Conservation (phyloP, 352 stramenopile genomes). For the Phytophthora constricta region DNA sequence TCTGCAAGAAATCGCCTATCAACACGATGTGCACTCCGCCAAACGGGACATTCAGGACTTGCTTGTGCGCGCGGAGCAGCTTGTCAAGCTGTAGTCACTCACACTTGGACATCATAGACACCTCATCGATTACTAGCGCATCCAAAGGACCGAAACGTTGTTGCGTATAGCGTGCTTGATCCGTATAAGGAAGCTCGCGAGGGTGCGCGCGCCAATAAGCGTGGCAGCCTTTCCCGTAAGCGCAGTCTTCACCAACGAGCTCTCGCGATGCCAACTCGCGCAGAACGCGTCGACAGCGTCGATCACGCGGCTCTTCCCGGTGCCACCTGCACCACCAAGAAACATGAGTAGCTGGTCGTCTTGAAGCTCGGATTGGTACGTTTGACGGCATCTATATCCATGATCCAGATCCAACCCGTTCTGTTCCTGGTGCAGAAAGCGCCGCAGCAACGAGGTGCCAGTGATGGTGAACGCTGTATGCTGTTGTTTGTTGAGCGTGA, state of each 20-base stretch:
- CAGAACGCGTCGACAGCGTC: conserved; percentile 11
- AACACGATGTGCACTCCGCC: not conserved
- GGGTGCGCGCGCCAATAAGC: not conserved
- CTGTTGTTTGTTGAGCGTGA: conserved; percentile 15
- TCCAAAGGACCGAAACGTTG: not conserved
- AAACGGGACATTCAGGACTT: not conserved
- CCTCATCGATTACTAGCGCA: not conserved
- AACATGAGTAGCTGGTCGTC: conserved; percentile 21
- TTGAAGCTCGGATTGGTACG: not conserved
- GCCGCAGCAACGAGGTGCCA: not conserved
- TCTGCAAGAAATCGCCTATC: conserved; percentile 7
- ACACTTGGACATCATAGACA: not conserved
- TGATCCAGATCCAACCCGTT: not conserved
- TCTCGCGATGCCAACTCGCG: not conserved
- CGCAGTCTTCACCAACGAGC: not conserved
- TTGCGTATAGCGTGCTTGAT: not conserved
- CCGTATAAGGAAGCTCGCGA: conserved; percentile 4
- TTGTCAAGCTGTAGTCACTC: not conserved
- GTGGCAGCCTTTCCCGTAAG: not conserved
- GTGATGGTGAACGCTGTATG: conserved; percentile 11
- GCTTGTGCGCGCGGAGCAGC: conserved; percentile 6
- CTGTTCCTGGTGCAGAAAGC: conserved; percentile 7
- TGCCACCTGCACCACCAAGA: conserved; percentile 12
- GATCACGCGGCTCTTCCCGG: conserved; percentile 16
- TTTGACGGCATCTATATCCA: not conserved